Percentiles rank a stretch among this genome's conserved stretches.
These are phyloP conservation scores for Pyrenophora seminiperda DNA, from an alignment of 2,329 filamentous ascomycete genomes.

Conservation along the genomic window DNA sequence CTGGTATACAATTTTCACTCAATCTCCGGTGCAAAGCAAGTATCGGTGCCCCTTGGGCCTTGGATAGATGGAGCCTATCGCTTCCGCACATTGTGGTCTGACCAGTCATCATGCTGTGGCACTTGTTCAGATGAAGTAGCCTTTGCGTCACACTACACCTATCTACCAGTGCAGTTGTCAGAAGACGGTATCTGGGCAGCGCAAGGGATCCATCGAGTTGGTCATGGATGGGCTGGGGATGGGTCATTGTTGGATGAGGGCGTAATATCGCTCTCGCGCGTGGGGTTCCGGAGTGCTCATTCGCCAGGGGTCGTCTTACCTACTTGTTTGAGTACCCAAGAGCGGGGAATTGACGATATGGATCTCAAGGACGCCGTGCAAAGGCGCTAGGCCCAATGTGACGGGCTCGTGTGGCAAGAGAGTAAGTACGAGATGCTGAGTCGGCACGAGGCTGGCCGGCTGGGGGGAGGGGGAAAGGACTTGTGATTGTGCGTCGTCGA, in stretches of 20 bases:
- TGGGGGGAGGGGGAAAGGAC: background rate
- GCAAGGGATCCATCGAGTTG: constrained; percentile 31
- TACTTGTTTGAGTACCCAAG: constrained; percentile 27
- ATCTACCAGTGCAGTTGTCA: constrained; percentile 34
- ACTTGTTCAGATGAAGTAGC: constrained; percentile 24
- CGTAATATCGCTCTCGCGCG: constrained; percentile 13
- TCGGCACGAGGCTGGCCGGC: constrained; percentile 14
- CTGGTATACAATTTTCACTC: constrained; percentile 15
- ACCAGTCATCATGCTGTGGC: constrained; percentile 19
- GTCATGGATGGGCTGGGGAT: constrained; percentile 35
- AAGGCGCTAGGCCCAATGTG: constrained; percentile 36
- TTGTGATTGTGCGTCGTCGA: constrained; percentile 12
- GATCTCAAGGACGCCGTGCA: constrained; percentile 19
- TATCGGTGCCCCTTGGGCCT: constrained; percentile 10
- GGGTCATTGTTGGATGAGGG: constrained; percentile 23
- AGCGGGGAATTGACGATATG: constrained; percentile 15
- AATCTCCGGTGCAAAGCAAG: constrained; percentile 15
- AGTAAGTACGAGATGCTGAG: constrained; percentile 14
- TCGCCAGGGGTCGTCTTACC: constrained; percentile 29
- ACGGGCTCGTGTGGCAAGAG: constrained; percentile 18
- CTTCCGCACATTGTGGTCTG: background rate
- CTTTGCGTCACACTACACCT: constrained; percentile 33
- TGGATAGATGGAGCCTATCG: constrained; percentile 10
- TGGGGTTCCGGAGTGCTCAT: constrained; percentile 15
- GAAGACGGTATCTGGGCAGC: constrained; percentile 26